Evolutionary conservation across 2,329 filamentous ascomycete genomes (phyloP).

Genomic region (Sarocladium brachiariae): DNA sequence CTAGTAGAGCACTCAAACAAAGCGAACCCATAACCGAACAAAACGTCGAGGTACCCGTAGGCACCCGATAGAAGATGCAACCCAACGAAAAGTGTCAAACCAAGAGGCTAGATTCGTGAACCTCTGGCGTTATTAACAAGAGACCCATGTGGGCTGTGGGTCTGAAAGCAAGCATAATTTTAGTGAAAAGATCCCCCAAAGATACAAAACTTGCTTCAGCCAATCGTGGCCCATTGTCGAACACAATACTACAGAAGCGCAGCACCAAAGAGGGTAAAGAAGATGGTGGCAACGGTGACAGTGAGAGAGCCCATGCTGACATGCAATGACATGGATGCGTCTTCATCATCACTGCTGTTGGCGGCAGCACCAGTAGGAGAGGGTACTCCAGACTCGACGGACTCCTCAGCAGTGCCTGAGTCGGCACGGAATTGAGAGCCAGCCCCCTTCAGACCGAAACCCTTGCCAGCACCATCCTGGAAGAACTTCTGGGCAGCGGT

Average conservation of each 20-base stretch:
- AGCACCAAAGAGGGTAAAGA: conserved; percentile 32
- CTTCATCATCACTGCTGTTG: conserved; percentile 19
- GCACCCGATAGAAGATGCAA: background rate
- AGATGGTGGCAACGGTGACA: conserved; percentile 26
- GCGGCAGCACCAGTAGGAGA: conserved; percentile 19
- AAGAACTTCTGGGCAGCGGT: conserved; percentile 44
- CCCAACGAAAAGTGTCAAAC: background rate
- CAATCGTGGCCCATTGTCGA: too few species aligned
- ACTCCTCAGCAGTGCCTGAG: conserved; percentile 39
- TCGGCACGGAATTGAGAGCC: conserved; percentile 48
- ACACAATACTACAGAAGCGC: conserved; percentile 27
- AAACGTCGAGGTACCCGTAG: background rate
- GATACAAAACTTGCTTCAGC: too few species aligned
- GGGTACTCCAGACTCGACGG: conserved; percentile 26
- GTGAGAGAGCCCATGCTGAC: conserved; percentile 26
- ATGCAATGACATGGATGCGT: conserved; percentile 23
- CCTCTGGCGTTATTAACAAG: conserved; percentile 2
- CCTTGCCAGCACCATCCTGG: conserved; percentile 44
- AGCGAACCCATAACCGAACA: background rate
- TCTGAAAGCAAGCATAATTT: too few species aligned
- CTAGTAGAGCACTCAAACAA: background rate
- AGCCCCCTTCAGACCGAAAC: conserved; percentile 44
- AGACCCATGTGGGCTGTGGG: background rate
- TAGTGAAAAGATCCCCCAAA: too few species aligned
- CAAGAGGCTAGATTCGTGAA: background rate